Conservation (phyloP, 306 rosid species). For the Malus sylvestris region DNA sequence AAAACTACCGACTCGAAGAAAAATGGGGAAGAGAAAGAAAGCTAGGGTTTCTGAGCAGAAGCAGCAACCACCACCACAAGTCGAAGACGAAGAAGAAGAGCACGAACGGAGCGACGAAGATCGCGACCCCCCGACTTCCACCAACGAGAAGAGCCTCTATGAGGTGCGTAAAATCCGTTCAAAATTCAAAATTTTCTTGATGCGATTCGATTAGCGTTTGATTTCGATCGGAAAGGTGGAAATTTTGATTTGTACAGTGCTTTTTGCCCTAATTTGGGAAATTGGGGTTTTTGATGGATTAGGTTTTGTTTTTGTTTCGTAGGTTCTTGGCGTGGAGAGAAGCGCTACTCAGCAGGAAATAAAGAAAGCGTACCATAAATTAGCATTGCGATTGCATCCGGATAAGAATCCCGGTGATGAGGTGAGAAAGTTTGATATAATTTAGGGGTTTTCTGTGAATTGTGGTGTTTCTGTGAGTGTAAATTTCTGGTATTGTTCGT, state of each 20-base stretch:
- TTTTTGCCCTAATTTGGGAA: constrained; percentile 1
- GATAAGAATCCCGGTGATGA: constrained; percentile 85
- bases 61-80: constrained; percentile 10
- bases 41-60: constrained; percentile 54
- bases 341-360: constrained; percentile 83
- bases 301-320: background rate
- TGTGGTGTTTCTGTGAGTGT: background rate
- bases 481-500: constrained; percentile 3
- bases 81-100: constrained; percentile 14
- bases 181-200: background rate
- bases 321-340: constrained; percentile 81
- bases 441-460: background rate
- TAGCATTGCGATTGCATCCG: constrained; percentile 90
- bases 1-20: background rate
- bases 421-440: constrained; percentile 27
- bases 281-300: background rate
- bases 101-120: background rate
- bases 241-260: background rate
- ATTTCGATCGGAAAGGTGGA: background rate
- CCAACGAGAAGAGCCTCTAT: constrained; percentile 40
- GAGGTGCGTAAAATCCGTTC: constrained; percentile 30
- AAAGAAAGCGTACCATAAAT: constrained; percentile 82
- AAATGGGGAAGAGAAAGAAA: constrained; percentile 59
- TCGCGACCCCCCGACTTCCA: constrained; percentile 13
- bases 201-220: background rate